Evolutionary conservation across 306 rosid genomes (phyloP).

Genomic region (Rosa chinensis): DNA sequence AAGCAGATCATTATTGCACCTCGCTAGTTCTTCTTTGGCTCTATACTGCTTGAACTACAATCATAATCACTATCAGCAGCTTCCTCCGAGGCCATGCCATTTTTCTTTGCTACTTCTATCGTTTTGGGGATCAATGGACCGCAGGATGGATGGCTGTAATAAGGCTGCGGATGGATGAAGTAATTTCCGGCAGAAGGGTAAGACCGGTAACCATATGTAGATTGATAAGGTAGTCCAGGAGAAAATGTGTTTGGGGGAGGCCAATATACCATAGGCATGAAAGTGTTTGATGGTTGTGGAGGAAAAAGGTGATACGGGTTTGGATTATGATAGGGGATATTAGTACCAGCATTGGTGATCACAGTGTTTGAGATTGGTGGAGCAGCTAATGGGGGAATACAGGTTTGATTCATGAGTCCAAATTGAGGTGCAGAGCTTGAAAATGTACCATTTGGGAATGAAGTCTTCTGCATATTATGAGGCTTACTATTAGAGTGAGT

Average conservation of each 20-base stretch:
- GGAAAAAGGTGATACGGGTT: slow-evolving; percentile 43
- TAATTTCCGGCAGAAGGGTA: slow-evolving; percentile 54
- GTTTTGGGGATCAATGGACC: slow-evolving; percentile 34
- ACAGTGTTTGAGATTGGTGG: slow-evolving; percentile 30
- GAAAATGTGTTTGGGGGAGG: slow-evolving; percentile 66
- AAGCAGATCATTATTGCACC: slow-evolving; percentile 21
- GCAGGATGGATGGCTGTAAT: slow-evolving; percentile 35
- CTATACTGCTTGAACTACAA: slow-evolving; percentile 47
- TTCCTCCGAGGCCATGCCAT: slow-evolving; percentile 36
- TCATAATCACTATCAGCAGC: slow-evolving; percentile 42
- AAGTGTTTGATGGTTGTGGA: slow-evolving; percentile 49
- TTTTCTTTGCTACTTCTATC: slow-evolving; percentile 40
- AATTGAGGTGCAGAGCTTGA: slow-evolving; percentile 40
- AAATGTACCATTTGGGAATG: slow-evolving; percentile 28
- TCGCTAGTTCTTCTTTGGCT: slow-evolving; percentile 31
- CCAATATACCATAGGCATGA: slow-evolving; percentile 78
- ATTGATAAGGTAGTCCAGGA: slow-evolving; percentile 42
- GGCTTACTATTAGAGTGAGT: slow-evolving; percentile 32
- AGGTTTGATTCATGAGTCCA: slow-evolving; percentile 48
- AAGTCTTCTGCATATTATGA: slow-evolving; percentile 23
- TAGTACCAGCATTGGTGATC: slow-evolving; percentile 31
- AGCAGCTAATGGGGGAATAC: slow-evolving; percentile 40
- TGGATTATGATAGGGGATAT: slow-evolving; percentile 31
- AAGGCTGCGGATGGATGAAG: slow-evolving; percentile 56
- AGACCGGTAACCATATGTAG: slow-evolving; percentile 51